Percentiles rank a stretch among this genome's conserved stretches.
These are phyloP conservation scores for Phytophthora niederhauseri DNA, from an alignment of 352 stramenopile genomes.

Conservation along the genomic window DNA sequence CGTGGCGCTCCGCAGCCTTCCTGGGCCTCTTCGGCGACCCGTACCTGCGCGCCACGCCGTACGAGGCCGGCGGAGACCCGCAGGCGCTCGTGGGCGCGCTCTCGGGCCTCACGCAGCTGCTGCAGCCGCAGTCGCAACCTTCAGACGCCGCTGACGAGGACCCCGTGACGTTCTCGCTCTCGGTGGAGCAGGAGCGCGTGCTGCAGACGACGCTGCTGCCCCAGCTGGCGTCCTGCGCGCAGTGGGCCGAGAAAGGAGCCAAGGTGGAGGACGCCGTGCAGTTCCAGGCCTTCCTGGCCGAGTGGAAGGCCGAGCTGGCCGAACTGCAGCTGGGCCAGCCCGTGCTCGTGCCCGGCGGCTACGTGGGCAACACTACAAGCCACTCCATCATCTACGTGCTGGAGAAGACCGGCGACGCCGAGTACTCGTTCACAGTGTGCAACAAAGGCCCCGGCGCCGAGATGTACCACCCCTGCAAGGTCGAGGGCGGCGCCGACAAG, in stretches of 20 bases:
- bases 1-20: constrained; percentile 73
- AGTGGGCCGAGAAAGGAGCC: constrained; percentile 60
- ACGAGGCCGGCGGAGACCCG: constrained; percentile 74
- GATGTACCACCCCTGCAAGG: constrained; percentile 75
- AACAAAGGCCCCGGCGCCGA: constrained; percentile 89
- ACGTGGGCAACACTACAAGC: constrained; percentile 69
- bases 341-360: constrained; percentile 78
- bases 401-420: constrained; percentile 63
- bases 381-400: constrained; percentile 87
- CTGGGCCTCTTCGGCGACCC: constrained; percentile 83
- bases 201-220: constrained; percentile 53
- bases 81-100: constrained; percentile 66
- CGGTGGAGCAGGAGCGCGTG: constrained; percentile 54
- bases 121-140: constrained; percentile 32
- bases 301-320: constrained; percentile 69
- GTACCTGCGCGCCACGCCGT: constrained; percentile 77
- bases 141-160: constrained; percentile 22
- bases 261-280: constrained; percentile 70
- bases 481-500: constrained; percentile 43
- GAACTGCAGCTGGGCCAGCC: constrained; percentile 49
- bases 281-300: constrained; percentile 66
- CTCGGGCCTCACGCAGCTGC: constrained; percentile 43
- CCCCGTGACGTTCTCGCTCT: constrained; percentile 56
- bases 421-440: constrained; percentile 87
- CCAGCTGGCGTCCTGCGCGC: constrained; percentile 56